These are phyloP conservation scores for Tetrapisispora phaffii DNA, from an alignment of 805 yeast species.

Conservation along the genomic window DNA sequence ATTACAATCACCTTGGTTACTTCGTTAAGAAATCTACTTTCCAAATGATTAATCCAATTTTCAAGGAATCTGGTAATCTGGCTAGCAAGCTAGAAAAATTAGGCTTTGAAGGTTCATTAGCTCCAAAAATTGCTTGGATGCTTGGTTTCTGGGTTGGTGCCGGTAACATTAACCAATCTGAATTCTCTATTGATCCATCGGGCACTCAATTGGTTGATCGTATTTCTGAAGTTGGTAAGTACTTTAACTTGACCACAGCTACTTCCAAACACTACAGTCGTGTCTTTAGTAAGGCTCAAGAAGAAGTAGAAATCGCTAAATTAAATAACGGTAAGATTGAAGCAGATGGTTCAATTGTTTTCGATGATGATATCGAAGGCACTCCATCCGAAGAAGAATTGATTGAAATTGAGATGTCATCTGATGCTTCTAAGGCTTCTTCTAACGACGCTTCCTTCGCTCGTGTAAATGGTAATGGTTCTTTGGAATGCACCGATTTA, in stretches of 20 bases:
- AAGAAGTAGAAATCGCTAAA: neutral
- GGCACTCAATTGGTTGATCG: slow-evolving; percentile 15
- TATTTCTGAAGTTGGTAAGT: slow-evolving; percentile 10
- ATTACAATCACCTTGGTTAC: slow-evolving; percentile 20
- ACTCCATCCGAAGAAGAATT: slow-evolving; percentile 1
- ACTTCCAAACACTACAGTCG: neutral
- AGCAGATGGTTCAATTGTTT: neutral
- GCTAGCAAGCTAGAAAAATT: slow-evolving; percentile 10
- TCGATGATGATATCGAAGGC: neutral
- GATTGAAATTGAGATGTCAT: neutral
- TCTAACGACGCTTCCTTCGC: neutral
- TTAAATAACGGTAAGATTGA: neutral
- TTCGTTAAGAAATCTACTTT: slow-evolving; percentile 26
- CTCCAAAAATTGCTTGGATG: slow-evolving; percentile 25
- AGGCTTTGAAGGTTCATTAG: slow-evolving; percentile 13
- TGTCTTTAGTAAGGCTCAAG: neutral
- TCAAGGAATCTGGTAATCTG: slow-evolving; percentile 23
- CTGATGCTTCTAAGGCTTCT: neutral
- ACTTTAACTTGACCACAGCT: neutral
- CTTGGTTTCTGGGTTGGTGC: slow-evolving; percentile 34
- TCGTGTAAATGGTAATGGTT: neutral
- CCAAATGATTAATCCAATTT: slow-evolving; percentile 32
- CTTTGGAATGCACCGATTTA: neutral
- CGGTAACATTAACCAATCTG: slow-evolving; percentile 11
- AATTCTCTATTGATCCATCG: slow-evolving; percentile 17